These are phyloP conservation scores for Phyllosticta ampelicida DNA, from an alignment of 2,329 filamentous ascomycete genomes.

Conservation along the genomic window DNA sequence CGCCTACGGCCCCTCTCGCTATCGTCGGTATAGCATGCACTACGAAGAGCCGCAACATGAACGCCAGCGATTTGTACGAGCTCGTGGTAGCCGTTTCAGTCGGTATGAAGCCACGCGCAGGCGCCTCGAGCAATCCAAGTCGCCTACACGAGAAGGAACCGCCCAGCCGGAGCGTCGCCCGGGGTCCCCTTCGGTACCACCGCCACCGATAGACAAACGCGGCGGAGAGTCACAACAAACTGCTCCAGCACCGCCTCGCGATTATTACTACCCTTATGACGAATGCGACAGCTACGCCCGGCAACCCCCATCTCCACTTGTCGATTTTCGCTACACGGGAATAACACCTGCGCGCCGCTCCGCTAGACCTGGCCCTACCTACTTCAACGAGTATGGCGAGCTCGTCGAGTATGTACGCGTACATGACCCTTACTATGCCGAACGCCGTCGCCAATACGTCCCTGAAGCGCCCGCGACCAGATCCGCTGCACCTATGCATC, in stretches of 20 bases:
- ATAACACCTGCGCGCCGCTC: not conserved
- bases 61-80: not conserved
- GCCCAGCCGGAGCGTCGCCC: slow-evolving; percentile 1
- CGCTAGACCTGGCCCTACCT: not conserved
- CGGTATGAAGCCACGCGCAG: slow-evolving; percentile 9
- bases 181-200: not conserved
- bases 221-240: not conserved
- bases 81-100: slow-evolving; percentile 6
- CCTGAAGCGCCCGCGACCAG: slow-evolving; percentile 25
- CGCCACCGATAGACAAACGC: not conserved
- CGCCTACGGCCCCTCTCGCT: slow-evolving; percentile 6
- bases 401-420: slow-evolving; percentile 9
- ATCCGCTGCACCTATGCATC: slow-evolving; percentile 49
- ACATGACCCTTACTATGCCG: not conserved
- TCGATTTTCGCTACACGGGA: slow-evolving; percentile 4
- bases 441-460: not conserved
- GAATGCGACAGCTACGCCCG: slow-evolving; percentile 4
- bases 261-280: slow-evolving; percentile 4
- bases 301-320: not conserved
- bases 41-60: slow-evolving; percentile 3
- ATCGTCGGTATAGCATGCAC: slow-evolving; percentile 5
- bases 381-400: slow-evolving; percentile 10
- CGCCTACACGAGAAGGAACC: slow-evolving; percentile 4
- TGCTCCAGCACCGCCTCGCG: not conserved
- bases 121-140: slow-evolving; percentile 8